Percentiles rank a stretch among this genome's conserved stretches.
phyloP scores from a whole-genome alignment of 2,329 filamentous ascomycete genomes.

The Stagonosporopsis chrysanthemi region DNA sequence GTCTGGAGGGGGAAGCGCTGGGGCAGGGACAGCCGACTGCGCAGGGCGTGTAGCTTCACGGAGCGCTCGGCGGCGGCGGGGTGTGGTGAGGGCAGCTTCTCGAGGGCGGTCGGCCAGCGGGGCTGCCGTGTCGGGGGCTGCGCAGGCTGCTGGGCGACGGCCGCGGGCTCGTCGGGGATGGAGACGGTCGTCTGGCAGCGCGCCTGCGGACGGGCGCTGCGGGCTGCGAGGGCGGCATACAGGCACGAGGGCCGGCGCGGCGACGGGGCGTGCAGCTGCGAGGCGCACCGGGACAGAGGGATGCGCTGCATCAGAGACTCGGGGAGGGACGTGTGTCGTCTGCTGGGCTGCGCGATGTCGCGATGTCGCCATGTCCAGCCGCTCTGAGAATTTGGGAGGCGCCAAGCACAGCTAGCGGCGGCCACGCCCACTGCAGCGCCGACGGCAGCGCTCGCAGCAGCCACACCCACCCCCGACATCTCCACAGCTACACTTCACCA shows the following conservation, averaged over 20 bases:
- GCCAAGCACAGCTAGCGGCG: slow-evolving; percentile 14
- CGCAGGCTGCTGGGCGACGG: neutral
- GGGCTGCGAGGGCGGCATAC: slow-evolving; percentile 28
- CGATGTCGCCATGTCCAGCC: neutral
- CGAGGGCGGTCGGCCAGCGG: slow-evolving; percentile 32
- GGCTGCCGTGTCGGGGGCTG: slow-evolving; percentile 5
- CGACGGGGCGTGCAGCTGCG: slow-evolving; percentile 65
- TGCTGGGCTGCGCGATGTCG: neutral
- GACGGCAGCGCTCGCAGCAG: slow-evolving; percentile 6
- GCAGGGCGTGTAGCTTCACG: slow-evolving; percentile 89
- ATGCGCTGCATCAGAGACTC: slow-evolving; percentile 65
- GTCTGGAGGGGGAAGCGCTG: slow-evolving; percentile 83
- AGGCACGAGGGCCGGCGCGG: slow-evolving; percentile 49
- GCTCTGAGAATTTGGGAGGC: slow-evolving; percentile 20
- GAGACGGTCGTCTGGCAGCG: slow-evolving; percentile 10
- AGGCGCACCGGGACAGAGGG: slow-evolving; percentile 66
- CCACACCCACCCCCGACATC: slow-evolving; percentile 16
- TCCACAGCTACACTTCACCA: slow-evolving; percentile 66
- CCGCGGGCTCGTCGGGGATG: slow-evolving; percentile 5
- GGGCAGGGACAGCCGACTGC: slow-evolving; percentile 85
- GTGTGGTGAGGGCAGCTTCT: slow-evolving; percentile 72
- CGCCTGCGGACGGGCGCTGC: neutral
- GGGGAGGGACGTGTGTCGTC: slow-evolving; percentile 6
- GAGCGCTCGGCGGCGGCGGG: slow-evolving; percentile 73
- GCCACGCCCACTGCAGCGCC: slow-evolving; percentile 6